Percentiles rank a stretch among this genome's conserved stretches.
Conservation (phyloP, 148 eudicot genomes). For the Fallopia convolvulus region DNA sequence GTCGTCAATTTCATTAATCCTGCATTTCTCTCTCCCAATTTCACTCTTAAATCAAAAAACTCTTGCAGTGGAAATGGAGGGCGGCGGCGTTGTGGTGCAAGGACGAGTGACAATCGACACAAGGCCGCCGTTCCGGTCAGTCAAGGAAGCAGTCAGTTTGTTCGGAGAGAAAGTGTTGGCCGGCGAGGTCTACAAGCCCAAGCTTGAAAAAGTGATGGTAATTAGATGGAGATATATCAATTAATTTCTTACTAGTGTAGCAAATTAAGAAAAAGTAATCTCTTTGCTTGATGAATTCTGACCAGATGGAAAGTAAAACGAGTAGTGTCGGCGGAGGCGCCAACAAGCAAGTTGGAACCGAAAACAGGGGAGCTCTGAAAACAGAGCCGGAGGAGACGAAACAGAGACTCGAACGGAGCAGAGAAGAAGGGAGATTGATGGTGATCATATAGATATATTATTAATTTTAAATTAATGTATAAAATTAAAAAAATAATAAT, state of each 20-base stretch:
- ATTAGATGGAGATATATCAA: not conserved
- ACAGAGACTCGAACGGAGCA: conserved; percentile 37
- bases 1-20: conserved; percentile 10
- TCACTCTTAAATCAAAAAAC: not conserved
- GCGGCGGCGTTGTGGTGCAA: conserved; percentile 42
- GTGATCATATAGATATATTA: conserved; percentile 12
- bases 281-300: not conserved
- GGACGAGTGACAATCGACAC: conserved; percentile 66
- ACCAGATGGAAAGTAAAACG: conserved; percentile 31
- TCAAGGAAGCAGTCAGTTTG: conserved; percentile 67
- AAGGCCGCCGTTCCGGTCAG: conserved; percentile 68
- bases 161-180: conserved; percentile 80
- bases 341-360: conserved; percentile 16
- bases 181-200: conserved; percentile 59
- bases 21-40: not conserved
- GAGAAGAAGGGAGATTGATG: conserved; percentile 50
- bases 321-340: conserved; percentile 4
- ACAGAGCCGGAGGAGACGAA: conserved; percentile 62
- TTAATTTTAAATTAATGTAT: not conserved
- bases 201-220: conserved; percentile 60
- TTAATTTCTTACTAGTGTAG: not conserved
- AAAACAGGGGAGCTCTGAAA: conserved; percentile 19
- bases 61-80: conserved; percentile 18
- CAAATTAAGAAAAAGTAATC: not conserved
- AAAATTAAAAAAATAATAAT: not conserved